These are phyloP conservation scores for Myxozyma udenii DNA, from an alignment of 805 yeast genomes.

Conservation along the genomic window DNA sequence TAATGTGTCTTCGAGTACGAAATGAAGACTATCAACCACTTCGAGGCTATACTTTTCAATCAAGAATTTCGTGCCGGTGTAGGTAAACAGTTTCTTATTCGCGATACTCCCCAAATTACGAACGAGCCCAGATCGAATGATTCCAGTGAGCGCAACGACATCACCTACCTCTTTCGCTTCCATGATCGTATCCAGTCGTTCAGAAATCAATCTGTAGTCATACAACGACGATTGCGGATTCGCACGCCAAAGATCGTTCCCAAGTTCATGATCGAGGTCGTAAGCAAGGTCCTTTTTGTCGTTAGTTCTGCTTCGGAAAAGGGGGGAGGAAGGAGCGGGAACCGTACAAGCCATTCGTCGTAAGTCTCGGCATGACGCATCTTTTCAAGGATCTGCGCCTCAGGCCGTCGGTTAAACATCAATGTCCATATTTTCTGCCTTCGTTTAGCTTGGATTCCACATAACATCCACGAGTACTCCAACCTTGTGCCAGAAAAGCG, in stretches of 20 bases:
- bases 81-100: conserved; percentile 73
- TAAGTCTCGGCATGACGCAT: conserved; percentile 53
- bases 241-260: conserved; percentile 44
- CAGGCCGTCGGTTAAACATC: conserved; percentile 44
- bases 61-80: conserved; percentile 75
- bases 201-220: conserved; percentile 78
- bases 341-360: conserved; percentile 65
- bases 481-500: conserved; percentile 13
- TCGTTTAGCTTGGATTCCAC: too few species aligned
- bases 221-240: conserved; percentile 77
- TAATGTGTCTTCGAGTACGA: conserved; percentile 43
- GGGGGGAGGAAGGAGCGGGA: not conserved
- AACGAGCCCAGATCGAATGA: conserved; percentile 76
- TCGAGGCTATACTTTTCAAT: conserved; percentile 85
- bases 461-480: not conserved
- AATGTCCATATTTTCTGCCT: conserved; percentile 22
- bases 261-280: conserved; percentile 43
- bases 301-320: not conserved
- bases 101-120: conserved; percentile 91
- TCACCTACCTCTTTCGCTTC: conserved; percentile 62
- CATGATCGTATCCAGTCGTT: conserved; percentile 60
- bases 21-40: conserved; percentile 64
- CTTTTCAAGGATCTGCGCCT: conserved; percentile 45
- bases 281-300: conserved; percentile 38
- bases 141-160: conserved; percentile 55